A percentile compares a stretch with the other conserved stretches of the same genome.
These are phyloP conservation scores for Pseudogymnoascus sp. DNA, from an alignment of 2,329 filamentous ascomycete species.

Conservation along the genomic window DNA sequence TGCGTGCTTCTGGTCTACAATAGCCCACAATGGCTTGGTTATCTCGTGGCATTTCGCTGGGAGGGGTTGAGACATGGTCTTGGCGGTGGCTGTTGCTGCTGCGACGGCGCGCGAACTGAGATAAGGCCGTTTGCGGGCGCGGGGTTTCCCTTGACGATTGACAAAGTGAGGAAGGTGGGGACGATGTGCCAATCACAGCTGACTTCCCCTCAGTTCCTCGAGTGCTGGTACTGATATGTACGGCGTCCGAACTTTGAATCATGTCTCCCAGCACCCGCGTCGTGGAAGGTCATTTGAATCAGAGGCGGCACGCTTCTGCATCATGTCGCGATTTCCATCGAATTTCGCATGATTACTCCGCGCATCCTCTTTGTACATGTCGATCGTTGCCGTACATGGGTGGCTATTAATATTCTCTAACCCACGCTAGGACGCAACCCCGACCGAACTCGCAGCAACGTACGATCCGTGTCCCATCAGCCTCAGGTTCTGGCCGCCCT, in stretches of 20 bases:
- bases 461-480: constrained; percentile 2
- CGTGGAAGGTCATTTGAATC: neutral
- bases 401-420: neutral
- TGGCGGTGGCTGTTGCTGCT: neutral
- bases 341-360: neutral
- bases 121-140: constrained; percentile 2
- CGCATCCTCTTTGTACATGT: neutral
- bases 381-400: neutral
- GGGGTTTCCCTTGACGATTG: neutral
- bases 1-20: neutral
- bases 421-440: neutral
- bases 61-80: neutral
- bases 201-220: neutral
- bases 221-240: neutral
- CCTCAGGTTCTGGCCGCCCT: constrained; percentile 2
- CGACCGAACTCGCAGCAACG: neutral
- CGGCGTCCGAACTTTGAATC: neutral
- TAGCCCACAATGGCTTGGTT: neutral
- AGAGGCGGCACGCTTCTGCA: neutral
- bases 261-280: neutral
- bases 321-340: neutral
- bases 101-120: neutral
- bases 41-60: neutral
- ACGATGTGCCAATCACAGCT: neutral
- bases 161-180: neutral